phyloP scores from a whole-genome alignment of 2,329 filamentous ascomycete genomes.

The Graphilbum ipis-grandicollis region DNA sequence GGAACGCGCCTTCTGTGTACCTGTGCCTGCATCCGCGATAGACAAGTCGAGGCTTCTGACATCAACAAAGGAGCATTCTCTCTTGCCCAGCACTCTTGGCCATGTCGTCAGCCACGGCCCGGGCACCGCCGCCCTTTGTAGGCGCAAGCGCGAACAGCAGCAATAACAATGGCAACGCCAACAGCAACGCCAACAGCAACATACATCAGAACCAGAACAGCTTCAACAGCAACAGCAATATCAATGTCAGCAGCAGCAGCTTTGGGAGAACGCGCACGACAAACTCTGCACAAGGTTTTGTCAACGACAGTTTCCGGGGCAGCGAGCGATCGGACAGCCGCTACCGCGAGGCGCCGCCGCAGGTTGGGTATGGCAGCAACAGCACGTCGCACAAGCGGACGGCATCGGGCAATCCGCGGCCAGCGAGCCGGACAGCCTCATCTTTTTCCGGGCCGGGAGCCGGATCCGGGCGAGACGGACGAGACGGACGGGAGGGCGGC shows the following conservation, averaged over 20 bases:
- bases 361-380: slow-evolving; percentile 19
- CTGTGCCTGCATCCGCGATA: too few relatives aligned
- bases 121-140: background rate
- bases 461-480: slow-evolving; percentile 3
- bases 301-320: slow-evolving; percentile 7
- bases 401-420: slow-evolving; percentile 38
- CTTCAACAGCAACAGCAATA: slow-evolving; percentile 21
- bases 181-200: background rate
- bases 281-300: slow-evolving; percentile 16
- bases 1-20: slow-evolving; percentile 7
- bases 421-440: slow-evolving; percentile 26
- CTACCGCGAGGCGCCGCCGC: slow-evolving; percentile 20
- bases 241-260: slow-evolving; percentile 19
- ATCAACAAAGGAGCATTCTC: background rate
- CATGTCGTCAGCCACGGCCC: background rate
- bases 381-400: slow-evolving; percentile 36
- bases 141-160: background rate
- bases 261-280: slow-evolving; percentile 2
- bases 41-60: background rate
- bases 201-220: too few relatives aligned
- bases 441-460: slow-evolving; percentile 1
- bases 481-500: background rate
- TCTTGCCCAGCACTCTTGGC: background rate
- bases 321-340: slow-evolving; percentile 13
- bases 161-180: slow-evolving; percentile 18